Evolutionary conservation across 331 rosid species (phyloP), one percentile per base, ranked within the genome.

Genomic region (Malus hybrid): DNA sequence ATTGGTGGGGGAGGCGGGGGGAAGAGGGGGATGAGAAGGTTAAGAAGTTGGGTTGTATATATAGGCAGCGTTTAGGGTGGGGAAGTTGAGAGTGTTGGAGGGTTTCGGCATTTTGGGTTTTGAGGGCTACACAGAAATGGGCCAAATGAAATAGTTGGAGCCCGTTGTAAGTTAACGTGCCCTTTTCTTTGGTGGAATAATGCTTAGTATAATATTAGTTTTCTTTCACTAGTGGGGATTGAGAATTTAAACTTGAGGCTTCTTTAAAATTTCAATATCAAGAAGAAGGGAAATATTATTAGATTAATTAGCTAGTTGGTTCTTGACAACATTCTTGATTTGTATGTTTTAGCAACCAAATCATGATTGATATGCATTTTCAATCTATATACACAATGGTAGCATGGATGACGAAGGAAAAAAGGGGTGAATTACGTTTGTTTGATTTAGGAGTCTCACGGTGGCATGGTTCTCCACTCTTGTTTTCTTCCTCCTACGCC

Each of bases 21-120:
- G 3, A 2, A 1, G 7, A 36, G 42, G 74, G 10, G 3, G 46
- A 62, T 1, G 36, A 19, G 1, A 1, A 2, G 10, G 0, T 0
- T 0, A 27, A 10, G 12, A 7, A 5, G 31, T 15, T 10, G 31
- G 73, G 28, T 50, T 1, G 36, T 22, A 63, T 75, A 80, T 76
- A 83, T 79, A 86, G 82, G 88, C 73, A 64, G 79, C 22, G 16
- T 2, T 54, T 15, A n/a, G 76, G 65, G 29, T 19, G 66, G 66
- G 19, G 5, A 57, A 1, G 77, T 15, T 14, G 29, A 66, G 0
- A 22, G 12, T 14, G 3, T 5, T 11, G 19, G 27, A 52, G 87
- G n/a, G 42, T 42, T 8, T 10, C 10, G 22, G 44, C 68, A 22
- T 27, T 18, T 16, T 56, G 73, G 73, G 59, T 14, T 20, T 10